phyloP scores from a whole-genome alignment of 2,329 filamentous ascomycete genomes.

The Penicillium sp. region DNA sequence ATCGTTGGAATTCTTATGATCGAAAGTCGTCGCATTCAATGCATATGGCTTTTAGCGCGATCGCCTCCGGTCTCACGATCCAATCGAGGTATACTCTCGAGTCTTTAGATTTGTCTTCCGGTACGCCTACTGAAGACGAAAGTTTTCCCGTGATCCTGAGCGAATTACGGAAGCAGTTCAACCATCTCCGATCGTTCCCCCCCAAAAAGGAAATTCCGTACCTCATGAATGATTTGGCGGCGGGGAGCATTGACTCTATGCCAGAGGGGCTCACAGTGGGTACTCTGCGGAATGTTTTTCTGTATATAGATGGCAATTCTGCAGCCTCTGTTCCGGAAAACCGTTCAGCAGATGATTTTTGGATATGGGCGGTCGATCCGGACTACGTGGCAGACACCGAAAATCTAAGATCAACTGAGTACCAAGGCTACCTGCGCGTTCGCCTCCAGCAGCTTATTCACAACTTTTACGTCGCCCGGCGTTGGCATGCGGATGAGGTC shows the following conservation, averaged over 20 bases:
- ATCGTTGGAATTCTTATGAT: neutral
- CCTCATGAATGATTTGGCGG: neutral
- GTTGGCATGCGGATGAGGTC: neutral
- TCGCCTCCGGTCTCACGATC: neutral
- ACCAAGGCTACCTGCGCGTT: neutral
- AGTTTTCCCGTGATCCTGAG: neutral
- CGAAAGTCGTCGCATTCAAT: neutral
- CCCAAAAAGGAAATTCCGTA: neutral
- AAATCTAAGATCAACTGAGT: neutral
- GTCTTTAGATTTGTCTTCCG: neutral
- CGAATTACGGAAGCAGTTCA: neutral
- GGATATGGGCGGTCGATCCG: neutral
- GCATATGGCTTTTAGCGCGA: neutral
- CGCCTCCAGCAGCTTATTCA: neutral
- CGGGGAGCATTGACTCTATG: neutral
- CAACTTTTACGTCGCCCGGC: neutral
- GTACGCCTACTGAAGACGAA: neutral
- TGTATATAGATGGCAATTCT: neutral
- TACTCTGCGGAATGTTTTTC: neutral
- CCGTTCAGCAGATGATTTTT: neutral
- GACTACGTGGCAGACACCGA: neutral
- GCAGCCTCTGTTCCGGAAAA: neutral
- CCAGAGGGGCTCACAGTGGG: neutral
- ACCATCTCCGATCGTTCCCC: neutral
- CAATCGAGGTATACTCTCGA: neutral